Percentiles rank a stretch among this genome's conserved stretches.
These are phyloP conservation scores for Quercus wislizeni DNA, from an alignment of 306 rosid species.

Conservation along the genomic window DNA sequence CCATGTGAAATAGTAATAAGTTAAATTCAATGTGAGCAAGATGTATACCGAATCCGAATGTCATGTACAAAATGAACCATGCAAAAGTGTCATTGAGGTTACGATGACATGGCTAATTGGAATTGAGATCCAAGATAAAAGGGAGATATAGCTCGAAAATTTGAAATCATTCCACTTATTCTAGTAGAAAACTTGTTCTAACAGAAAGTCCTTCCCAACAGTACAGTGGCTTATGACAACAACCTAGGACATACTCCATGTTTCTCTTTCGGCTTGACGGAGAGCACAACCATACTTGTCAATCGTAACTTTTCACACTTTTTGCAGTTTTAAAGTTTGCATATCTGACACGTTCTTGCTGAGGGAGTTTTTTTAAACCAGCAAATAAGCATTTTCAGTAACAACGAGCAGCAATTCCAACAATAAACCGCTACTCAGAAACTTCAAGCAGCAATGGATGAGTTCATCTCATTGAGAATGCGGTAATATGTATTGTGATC, in stretches of 20 bases:
- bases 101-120: not conserved
- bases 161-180: not conserved
- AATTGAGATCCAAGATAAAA: not conserved
- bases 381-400: not conserved
- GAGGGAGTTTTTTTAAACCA: not conserved
- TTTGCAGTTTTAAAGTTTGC: not conserved
- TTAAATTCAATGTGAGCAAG: not conserved
- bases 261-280: not conserved
- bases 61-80: not conserved
- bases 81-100: not conserved
- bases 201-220: not conserved
- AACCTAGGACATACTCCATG: not conserved
- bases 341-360: not conserved
- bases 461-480: conserved; percentile 71
- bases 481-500: conserved; percentile 69
- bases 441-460: conserved; percentile 54
- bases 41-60: not conserved
- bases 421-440: not conserved
- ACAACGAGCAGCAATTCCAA: too few relatives aligned
- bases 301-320: too few relatives aligned
- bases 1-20: not conserved
- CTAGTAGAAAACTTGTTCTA: not conserved
- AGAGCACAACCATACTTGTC: not conserved
- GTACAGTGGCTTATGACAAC: not conserved
- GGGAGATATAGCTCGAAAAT: not conserved